phyloP scores from a whole-genome alignment of 202 grass and related monocot species.

The Panicum virgatum region DNA sequence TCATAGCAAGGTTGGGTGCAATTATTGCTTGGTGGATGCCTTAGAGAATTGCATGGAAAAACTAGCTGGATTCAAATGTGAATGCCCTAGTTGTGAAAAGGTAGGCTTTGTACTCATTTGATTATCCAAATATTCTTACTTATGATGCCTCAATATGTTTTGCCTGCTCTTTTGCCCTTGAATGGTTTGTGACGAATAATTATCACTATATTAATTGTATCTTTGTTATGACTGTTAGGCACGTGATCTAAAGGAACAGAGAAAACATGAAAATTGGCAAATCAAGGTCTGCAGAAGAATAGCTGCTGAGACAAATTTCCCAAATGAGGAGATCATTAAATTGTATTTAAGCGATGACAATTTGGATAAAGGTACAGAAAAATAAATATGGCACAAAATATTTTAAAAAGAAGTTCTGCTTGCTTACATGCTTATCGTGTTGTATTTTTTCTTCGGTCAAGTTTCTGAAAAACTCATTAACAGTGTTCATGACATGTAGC shows the following conservation, averaged over 20 bases:
- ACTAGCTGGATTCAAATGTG: slow-evolving; percentile 70
- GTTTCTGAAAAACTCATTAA: neutral
- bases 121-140: neutral
- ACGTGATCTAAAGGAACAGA: slow-evolving; percentile 61
- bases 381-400: neutral
- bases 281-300: slow-evolving; percentile 82
- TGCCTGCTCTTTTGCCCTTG: slow-evolving; percentile 24
- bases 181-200: slow-evolving; percentile 14
- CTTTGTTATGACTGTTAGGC: slow-evolving; percentile 55
- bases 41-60: slow-evolving; percentile 74
- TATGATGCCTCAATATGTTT: slow-evolving; percentile 9
- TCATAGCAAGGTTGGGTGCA: slow-evolving; percentile 75
- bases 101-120: slow-evolving; percentile 32
- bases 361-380: slow-evolving; percentile 52
- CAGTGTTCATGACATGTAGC: neutral
- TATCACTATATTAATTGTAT: slow-evolving; percentile 13
- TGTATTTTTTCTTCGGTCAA: neutral
- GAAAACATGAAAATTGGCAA: slow-evolving; percentile 78
- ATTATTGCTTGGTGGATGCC: slow-evolving; percentile 64
- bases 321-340: slow-evolving; percentile 87
- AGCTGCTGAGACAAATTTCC: slow-evolving; percentile 73
- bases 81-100: slow-evolving; percentile 70
- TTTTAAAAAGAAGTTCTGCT: neutral
- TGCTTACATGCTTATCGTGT: neutral
- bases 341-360: slow-evolving; percentile 77